Evolutionary conservation across 108 stramenopile genomes (phyloP).

Genomic region (Conticribra guillardii): DNA sequence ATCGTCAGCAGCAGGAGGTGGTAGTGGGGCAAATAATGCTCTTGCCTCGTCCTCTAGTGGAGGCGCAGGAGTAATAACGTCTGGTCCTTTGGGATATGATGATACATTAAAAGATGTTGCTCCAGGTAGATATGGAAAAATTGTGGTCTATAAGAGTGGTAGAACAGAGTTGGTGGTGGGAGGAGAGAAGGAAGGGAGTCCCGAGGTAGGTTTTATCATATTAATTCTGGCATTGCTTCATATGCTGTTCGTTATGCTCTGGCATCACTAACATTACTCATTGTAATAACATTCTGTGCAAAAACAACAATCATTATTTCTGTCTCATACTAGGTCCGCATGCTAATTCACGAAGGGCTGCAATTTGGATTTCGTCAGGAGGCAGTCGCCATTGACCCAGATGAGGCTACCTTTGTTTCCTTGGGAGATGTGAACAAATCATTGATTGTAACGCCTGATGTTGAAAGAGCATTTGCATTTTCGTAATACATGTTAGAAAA

Average conservation of each 20-base stretch:
- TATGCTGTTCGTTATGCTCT: not conserved
- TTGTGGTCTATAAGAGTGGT: constrained; percentile 83
- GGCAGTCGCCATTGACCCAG: constrained; percentile 75
- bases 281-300: too few relatives aligned
- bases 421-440: constrained; percentile 80
- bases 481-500: constrained; percentile 30
- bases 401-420: constrained; percentile 54
- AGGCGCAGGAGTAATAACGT: too few relatives aligned
- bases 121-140: constrained; percentile 76
- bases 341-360: constrained; percentile 83
- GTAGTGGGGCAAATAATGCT: not conserved
- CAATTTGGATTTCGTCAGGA: constrained; percentile 83
- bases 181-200: constrained; percentile 50
- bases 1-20: not conserved
- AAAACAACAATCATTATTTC: too few relatives aligned
- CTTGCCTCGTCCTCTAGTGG: constrained; percentile 1
- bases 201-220: constrained; percentile 52
- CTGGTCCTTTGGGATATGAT: constrained; percentile 61
- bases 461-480: constrained; percentile 54
- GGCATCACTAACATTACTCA: not conserved
- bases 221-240: not conserved
- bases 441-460: constrained; percentile 80
- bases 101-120: constrained; percentile 61
- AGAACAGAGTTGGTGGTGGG: constrained; percentile 76
- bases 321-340: constrained; percentile 45